A percentile compares a stretch with the other conserved stretches of the same genome.
Evolutionary conservation across 306 rosid genomes (phyloP).

Genomic region (Cicer chorassanicum): DNA sequence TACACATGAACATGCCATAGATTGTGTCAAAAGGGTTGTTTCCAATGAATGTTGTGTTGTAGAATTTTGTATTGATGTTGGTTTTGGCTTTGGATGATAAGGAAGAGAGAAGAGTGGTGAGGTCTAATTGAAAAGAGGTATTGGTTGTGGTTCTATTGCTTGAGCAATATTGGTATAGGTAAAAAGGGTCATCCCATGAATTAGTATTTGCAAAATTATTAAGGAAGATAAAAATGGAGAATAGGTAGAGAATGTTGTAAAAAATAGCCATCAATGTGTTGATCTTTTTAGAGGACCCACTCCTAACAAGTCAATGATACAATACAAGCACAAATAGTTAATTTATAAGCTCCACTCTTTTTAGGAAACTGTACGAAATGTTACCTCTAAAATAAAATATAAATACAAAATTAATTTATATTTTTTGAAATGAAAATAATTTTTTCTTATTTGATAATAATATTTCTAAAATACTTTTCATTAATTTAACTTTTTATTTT

Average conservation of each 20-base stretch:
- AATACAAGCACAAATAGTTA: no score
- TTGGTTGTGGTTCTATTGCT: neutral
- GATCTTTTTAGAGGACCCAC: neutral
- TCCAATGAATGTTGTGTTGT: conserved; percentile 21
- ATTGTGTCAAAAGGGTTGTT: conserved; percentile 12
- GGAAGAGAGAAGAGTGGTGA: conserved; percentile 2
- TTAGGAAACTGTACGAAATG: no score
- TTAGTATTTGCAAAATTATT: conserved; percentile 6
- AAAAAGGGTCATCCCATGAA: conserved; percentile 26
- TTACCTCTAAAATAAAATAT: no score
- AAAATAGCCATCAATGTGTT: neutral
- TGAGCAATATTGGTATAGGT: neutral
- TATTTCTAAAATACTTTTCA: no score
- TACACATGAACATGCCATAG: conserved; percentile 31
- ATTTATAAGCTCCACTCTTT: no score
- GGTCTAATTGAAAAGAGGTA: conserved; percentile 12
- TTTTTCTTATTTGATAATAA: no score
- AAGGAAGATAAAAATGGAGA: neutral
- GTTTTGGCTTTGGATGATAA: conserved; percentile 15
- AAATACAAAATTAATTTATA: no score
- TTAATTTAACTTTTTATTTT: no score
- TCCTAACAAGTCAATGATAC: neutral
- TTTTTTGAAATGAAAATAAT: no score
- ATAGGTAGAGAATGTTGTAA: neutral
- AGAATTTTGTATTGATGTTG: neutral